Base-by-base conservation (phyloP, 1,284 basidiomycete genomes). In the Phellopilus nigrolimitatus region DNA sequence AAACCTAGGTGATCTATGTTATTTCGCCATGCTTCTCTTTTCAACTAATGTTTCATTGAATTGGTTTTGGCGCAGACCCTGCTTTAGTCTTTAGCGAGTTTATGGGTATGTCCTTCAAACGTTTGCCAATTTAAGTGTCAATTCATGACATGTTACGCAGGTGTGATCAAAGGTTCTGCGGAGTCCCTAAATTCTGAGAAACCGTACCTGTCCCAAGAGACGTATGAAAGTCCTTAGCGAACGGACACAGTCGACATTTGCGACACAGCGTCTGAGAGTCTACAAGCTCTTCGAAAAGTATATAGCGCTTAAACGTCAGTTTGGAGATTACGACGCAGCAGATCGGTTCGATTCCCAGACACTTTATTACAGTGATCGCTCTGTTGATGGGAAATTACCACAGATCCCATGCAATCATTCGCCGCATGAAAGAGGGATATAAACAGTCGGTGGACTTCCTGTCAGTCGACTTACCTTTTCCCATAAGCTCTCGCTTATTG, bases 81-180 rank as follows among this genome's bases (percentile, higher is more conserved):
- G 70, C 76, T 2, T 68, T 85, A 6, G 78, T 85, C 2, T 89
- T 78, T 57, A 78, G 73, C n/a, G 84, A 89, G 57, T 70, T 88
- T 37, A 73, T 88, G 57, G 84, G 83, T 77, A 54, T 13, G 28
- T 33, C n/a, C n/a, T n/a, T 13, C 39, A 21, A n/a, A n/a, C 21
- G 22, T 49, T 41, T 19, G 8, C 9, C 12, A 19, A n/a, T n/a
- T 41, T 21, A 8, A 15, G 9, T 15, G 19, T 10, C n/a, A 31
- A 45, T 55, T 27, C 41, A 38, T 12, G 13, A 41, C 28, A 24
- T 13, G 38, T 38, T 4, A n/a, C n/a, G n/a, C 34, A 84, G 84
- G 84, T 22, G 75, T 85, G 1, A 83, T 88, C 59, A 78, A 80
- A 59, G 85, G 86, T 1, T 82, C 80, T 0, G 81, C 85, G 59